Evolutionary conservation across 257 asterid genomes (phyloP).

Genomic region (Linderniella brevidens): DNA sequence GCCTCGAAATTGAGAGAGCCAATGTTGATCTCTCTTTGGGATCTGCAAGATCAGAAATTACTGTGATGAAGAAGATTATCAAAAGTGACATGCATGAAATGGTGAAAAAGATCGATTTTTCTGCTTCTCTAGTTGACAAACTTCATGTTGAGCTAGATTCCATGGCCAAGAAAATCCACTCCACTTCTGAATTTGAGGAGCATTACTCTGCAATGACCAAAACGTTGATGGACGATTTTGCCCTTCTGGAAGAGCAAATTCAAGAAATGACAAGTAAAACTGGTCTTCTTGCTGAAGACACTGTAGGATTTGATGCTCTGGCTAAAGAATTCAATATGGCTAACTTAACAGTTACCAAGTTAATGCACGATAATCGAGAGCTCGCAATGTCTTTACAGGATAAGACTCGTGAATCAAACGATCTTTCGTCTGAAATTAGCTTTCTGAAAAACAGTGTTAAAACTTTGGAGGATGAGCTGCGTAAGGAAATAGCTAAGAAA

Average conservation of each 20-base stretch:
- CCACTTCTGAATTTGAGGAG: slow-evolving; percentile 45
- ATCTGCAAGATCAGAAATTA: slow-evolving; percentile 43
- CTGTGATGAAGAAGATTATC: slow-evolving; percentile 40
- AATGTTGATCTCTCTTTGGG: slow-evolving; percentile 35
- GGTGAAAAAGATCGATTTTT: slow-evolving; percentile 31
- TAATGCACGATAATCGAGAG: slow-evolving; percentile 39
- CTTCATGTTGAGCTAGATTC: slow-evolving; percentile 62
- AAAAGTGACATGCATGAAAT: slow-evolving; percentile 29
- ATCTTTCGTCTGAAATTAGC: slow-evolving; percentile 41
- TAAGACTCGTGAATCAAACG: slow-evolving; percentile 33
- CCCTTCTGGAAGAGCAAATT: slow-evolving; percentile 42
- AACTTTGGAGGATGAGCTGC: slow-evolving; percentile 34
- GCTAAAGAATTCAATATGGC: slow-evolving; percentile 39
- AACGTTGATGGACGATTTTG: slow-evolving; percentile 51
- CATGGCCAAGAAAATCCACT: slow-evolving; percentile 38
- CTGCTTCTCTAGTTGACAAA: slow-evolving; percentile 54
- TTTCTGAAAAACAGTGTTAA: slow-evolving; percentile 30
- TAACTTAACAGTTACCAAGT: slow-evolving; percentile 25
- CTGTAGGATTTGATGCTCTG: slow-evolving; percentile 30
- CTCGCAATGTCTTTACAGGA: slow-evolving; percentile 24
- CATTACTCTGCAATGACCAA: slow-evolving; percentile 25
- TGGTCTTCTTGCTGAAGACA: slow-evolving; percentile 37
- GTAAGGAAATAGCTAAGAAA: slow-evolving; percentile 24
- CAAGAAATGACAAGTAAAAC: slow-evolving; percentile 38
- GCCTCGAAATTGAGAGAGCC: slow-evolving; percentile 38